Base-by-base conservation (phyloP, 495 filamentous ascomycete species). In the Neurospora sublineolata region DNA sequence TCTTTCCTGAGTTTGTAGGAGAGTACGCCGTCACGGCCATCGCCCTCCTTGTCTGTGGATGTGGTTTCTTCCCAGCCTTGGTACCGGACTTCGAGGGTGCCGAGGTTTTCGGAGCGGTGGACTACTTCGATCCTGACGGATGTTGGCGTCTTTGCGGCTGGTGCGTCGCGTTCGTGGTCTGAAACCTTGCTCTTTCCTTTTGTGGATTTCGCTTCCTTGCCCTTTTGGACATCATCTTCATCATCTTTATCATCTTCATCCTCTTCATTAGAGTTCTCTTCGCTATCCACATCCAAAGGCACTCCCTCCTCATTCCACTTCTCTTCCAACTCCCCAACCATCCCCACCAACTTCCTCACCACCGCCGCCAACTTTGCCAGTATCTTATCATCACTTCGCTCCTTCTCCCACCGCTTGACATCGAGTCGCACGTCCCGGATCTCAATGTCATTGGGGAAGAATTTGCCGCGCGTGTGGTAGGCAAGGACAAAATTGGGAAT, bases 401-500 rank as follows among this genome's bases (percentile, higher is more conserved):
- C 68, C 4, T 72, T 71, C 76, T 90, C 87, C 89, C 89, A 92
- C 0, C 77, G 69, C n/a, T 75, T 16, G 0, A 91, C 70, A 1
- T 87, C 78, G 10, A 78, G 69, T 0, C 82, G 77, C 12, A 88
- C 75, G 69, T 87, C 78, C 0, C 77, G 76, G 6, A 87, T 76
- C 41, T 81, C 67, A n/a, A 87, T 84, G 36, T 89, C 82, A 2
- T 30, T 14, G 1, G n/a, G 12, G 1, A 82, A 37, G 76, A 92
- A 93, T 1, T 75, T 69, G 0, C 90, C 89, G 18, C 12, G 68
- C 0, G 74, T 71, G 76, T 93, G 89, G 70, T 86, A 89, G 8
- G 86, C 89, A 0, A 90, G 78, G 33, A 92, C 75, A 60, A 92
- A 85, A 68, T 87, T 87, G 0, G 88, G 87, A 67, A 88, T 87